Base-by-base conservation (phyloP, 2,329 filamentous ascomycete genomes). In the Teratosphaeria gauchensis region DNA sequence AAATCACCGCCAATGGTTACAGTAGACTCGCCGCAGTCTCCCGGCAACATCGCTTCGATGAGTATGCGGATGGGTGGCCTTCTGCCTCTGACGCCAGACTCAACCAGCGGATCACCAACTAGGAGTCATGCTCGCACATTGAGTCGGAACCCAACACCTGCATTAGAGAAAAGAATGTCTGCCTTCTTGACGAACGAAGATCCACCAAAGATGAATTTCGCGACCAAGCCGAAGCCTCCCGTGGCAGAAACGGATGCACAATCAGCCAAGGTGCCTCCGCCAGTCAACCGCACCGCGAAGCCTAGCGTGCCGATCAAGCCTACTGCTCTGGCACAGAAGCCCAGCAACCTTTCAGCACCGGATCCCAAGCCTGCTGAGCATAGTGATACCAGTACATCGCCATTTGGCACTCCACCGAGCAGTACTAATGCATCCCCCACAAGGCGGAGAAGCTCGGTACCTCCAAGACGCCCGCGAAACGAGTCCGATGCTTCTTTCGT, bases 371-470 rank as follows among this genome's bases (percentile, higher is more conserved):
- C 66, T 70, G 61, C 58, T 16, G 68, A 69, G 6, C 28, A 63
- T 5, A 68, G 71, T 2, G 78, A 81, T 51, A 77, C 77, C 33
- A 74, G 76, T 55, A 68, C 85, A 0, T 96, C 92, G 0, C 92
- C 92, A 0, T 96, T 96, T 69, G 91, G 80, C 68, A 96, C 90
- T 38, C 91, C 91, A 19, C 90, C 92, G 0, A 86, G 84, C 65
- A 92, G 87, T 69, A 82, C 83, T 4, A 84, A 82, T 58, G 86
- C 81, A 51, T 69, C 69, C 3, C 75, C 74, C 12, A 55, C 56
- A 14, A 51, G 54, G 35, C 21, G 33, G 6, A 51, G 46, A 48
- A 38, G 42, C n/a, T 32, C 38, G 5, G 61, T 56, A n/a, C 53
- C 57, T 21, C 62, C 56, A 53, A 58, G 55, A 7, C 48, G 55